Base-by-base conservation (phyloP, 306 rosid species). In the Gillenia trifoliata region DNA sequence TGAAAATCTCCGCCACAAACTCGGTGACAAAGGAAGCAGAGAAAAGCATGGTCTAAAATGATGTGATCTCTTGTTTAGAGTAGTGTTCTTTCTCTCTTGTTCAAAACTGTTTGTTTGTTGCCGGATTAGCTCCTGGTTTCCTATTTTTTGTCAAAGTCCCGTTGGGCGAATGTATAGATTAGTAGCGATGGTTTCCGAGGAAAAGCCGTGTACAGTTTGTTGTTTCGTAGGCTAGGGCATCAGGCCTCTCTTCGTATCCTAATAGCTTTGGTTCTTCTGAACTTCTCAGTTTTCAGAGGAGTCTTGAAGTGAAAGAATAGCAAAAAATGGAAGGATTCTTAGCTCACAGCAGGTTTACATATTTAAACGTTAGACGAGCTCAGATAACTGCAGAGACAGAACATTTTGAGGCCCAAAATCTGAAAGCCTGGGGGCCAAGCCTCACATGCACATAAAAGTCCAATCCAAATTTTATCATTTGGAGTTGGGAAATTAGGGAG, bases 151-250 rank as follows among this genome's bases (percentile, higher is more conserved):
- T 47, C 30, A 33, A 28, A 33, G 50, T 33, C 61, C 72, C 65
- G 13, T 34, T 57, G 36, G 73, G 68, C 74, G 49, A 62, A 28
- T 70, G 83, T 75, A 71, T 73, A 78, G 75, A 64, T 64, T 68
- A 63, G 19, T 63, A 52, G 59, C 30, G 13, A 71, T 47, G 69
- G 69, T 64, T 66, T 81, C 25, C 22, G 25, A 38, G 71, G 70
- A 65, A 40, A 60, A 22, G 38, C 72, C 45, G 12, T 65, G 83
- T 74, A 65, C 54, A 70, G 62, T 40, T 47, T 25, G 50, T 5
- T 60, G 30, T 62, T 74, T 74, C 49, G 50, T 59, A 64, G 40
- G 22, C 43, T 31, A 26, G 40, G 66, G 34, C 56, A 49, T 30
- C 74, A 19, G 64, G 65, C 75, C 33, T 29, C 29, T 77, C 62